phyloP scores from a whole-genome alignment of 495 filamentous ascomycete species.

The Neurospora sp. region DNA sequence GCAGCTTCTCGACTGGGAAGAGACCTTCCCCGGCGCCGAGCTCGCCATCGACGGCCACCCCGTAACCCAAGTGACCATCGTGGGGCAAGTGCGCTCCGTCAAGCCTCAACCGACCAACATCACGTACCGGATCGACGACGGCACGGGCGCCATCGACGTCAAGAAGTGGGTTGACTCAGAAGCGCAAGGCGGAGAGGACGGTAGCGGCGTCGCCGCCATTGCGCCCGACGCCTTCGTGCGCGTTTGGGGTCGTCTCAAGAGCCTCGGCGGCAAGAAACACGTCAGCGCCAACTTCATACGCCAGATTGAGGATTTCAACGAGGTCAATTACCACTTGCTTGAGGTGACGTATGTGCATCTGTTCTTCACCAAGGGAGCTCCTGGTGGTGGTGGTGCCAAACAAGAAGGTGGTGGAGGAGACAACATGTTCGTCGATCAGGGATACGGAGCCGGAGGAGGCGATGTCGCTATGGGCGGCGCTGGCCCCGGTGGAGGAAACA shows the following conservation, averaged over 20 bases:
- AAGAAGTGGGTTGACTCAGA: constrained; percentile 79
- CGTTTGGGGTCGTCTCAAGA: constrained; percentile 68
- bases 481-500: constrained; percentile 1
- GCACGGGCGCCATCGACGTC: constrained; percentile 83
- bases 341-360: constrained; percentile 83
- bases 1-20: constrained; percentile 72
- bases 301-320: constrained; percentile 73
- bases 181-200: constrained; percentile 21
- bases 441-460: constrained; percentile 27
- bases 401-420: constrained; percentile 33
- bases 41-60: constrained; percentile 71
- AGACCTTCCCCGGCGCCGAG: constrained; percentile 56
- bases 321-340: constrained; percentile 79
- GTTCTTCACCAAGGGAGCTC: constrained; percentile 57
- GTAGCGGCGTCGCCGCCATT: constrained; percentile 8
- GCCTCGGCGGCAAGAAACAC: constrained; percentile 68
- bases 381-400: constrained; percentile 23
- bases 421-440: constrained; percentile 43
- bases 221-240: constrained; percentile 66
- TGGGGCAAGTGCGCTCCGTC: constrained; percentile 84
- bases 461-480: constrained; percentile 11
- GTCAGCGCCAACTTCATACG: constrained; percentile 73
- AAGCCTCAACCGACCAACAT: constrained; percentile 79
- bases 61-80: constrained; percentile 57
- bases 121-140: constrained; percentile 89